Evolutionary conservation across 73 alveolate genomes (phyloP).

Genomic region (Paramecium caudatum): DNA sequence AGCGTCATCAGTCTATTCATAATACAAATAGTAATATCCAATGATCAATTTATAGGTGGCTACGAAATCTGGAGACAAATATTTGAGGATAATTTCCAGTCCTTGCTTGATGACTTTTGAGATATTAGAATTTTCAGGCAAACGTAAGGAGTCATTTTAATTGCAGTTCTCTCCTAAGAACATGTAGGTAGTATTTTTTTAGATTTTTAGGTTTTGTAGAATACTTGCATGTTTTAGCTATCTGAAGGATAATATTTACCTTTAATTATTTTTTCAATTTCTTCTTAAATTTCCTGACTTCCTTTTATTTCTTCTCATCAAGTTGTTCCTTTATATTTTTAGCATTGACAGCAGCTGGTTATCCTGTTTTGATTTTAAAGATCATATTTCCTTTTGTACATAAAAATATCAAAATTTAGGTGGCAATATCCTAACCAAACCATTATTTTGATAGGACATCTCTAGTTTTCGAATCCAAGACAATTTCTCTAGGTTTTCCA

Average conservation of each 20-base stretch:
- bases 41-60: not conserved
- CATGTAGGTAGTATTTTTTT: not conserved
- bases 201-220: not conserved
- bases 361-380: not conserved
- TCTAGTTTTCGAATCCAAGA: too few species aligned
- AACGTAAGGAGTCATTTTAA: not conserved
- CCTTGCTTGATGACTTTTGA: not conserved
- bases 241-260: not conserved
- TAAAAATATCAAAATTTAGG: not conserved
- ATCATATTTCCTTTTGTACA: conserved; percentile 12
- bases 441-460: not conserved
- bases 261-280: not conserved
- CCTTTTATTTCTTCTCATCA: too few species aligned
- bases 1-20: not conserved
- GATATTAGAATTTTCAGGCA: not conserved
- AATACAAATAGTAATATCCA: not conserved
- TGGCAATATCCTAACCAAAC: not conserved
- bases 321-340: too few species aligned
- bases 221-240: not conserved
- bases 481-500: too few species aligned
- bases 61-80: not conserved
- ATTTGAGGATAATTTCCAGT: not conserved
- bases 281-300: too few species aligned
- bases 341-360: conserved; percentile 24
- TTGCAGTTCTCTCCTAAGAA: not conserved